phyloP scores from a whole-genome alignment of 192 early-diverging fungal species.

The Backusella circina region DNA sequence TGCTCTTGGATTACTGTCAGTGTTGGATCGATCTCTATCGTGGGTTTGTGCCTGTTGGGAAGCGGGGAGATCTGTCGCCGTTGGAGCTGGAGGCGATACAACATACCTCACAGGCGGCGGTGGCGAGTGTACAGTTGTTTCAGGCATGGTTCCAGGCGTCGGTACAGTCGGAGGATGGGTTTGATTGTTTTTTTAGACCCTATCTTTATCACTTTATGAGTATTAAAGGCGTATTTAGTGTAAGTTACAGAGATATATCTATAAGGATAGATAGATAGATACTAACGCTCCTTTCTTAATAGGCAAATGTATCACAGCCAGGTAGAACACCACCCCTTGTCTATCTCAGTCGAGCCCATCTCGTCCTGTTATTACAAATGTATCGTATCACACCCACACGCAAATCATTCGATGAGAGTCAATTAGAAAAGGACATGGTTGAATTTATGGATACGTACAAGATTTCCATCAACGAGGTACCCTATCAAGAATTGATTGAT shows the following conservation, averaged over 20 bases:
- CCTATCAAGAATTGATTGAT: neutral
- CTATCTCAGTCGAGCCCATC: neutral
- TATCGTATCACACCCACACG: constrained; percentile 19
- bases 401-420: constrained; percentile 20
- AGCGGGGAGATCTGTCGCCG: neutral
- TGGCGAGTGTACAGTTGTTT: constrained; percentile 14
- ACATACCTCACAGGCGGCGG: constrained; percentile 14
- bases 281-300: neutral
- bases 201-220: constrained; percentile 32
- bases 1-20: constrained; percentile 19
- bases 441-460: constrained; percentile 1
- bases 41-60: neutral
- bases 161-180: neutral
- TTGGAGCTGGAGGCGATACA: neutral
- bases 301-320: constrained; percentile 12
- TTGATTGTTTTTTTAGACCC: constrained; percentile 32
- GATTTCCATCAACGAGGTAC: neutral
- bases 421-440: constrained; percentile 19
- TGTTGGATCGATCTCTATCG: constrained; percentile 23
- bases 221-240: constrained; percentile 15
- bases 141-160: constrained; percentile 9
- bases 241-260: no score
- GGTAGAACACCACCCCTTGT: constrained; percentile 8
- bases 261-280: no score
- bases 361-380: constrained; percentile 10